Base-by-base conservation (phyloP, 495 filamentous ascomycete species). In the Jackrogersella minutella region DNA sequence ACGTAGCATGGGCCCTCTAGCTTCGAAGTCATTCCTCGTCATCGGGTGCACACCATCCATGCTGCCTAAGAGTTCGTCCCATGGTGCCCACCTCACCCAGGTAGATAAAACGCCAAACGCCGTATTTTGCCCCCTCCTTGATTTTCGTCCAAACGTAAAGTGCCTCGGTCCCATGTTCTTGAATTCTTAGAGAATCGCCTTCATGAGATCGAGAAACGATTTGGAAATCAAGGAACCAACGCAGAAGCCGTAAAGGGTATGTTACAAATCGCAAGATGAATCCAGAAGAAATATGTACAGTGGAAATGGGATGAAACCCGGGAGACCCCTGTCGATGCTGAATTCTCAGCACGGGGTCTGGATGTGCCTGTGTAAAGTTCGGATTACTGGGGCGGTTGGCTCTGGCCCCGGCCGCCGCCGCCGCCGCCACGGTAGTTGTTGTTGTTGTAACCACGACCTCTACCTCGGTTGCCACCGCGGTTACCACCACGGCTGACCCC, bases 341-440 rank as follows among this genome's bases (percentile, higher is more conserved):
- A 49, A 28, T 30, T 59, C 33, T 6, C 22, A 7, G 44, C n/a
- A 34, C 17, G 39, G 68, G 47, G 21, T 37, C 47, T 36, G 24
- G 16, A 33, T 55, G 22, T 13, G 39, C 49, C 26, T 10, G 49
- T 58, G 11, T 19, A 21, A 19, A 33, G 36, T 16, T 68, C 66
- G 72, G 34, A 61, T 56, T 78, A 73, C 63, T 74, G 71, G 5
- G 59, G 67, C 2, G 58, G 67, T 17, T 73, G 73, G n/a, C 73
- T 49, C 54, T 77, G 77, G n/a, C 80, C 80, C 26, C 81, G 77
- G 44, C 79, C 78, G 21, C 78, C 75, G 50, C 75, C 78, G 51
- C 78, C 76, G n/a, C n/a, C n/a, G n/a, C n/a, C n/a, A 61, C 80
- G 74, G 39, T 77, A 82, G 28, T 73, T 71, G 39, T 77, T 81